These are phyloP conservation scores for Gypsophila paniculata DNA, from an alignment of 179 eudicot species.

Conservation along the genomic window DNA sequence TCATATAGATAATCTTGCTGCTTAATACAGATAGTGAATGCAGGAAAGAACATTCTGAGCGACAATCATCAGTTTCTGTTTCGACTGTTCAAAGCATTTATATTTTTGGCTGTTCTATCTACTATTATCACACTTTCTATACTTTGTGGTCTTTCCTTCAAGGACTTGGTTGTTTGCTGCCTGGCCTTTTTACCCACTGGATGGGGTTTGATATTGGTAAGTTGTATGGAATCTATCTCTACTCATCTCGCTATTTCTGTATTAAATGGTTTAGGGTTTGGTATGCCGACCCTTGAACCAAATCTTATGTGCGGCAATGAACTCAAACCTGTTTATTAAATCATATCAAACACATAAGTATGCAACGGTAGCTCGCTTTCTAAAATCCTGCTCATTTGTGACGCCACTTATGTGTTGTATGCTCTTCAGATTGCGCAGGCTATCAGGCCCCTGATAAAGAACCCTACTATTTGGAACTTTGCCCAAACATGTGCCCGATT, in stretches of 20 bases:
- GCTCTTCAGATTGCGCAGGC: conserved; percentile 64
- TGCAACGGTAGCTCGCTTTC: no score
- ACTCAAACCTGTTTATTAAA: no score
- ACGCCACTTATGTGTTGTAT: conserved; percentile 7
- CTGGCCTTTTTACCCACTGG: conserved; percentile 94
- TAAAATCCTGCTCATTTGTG: no score
- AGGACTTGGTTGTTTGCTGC: conserved; percentile 79
- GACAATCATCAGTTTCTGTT: conserved; percentile 69
- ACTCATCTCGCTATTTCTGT: no score
- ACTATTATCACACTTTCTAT: conserved; percentile 59
- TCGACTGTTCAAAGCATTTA: conserved; percentile 76
- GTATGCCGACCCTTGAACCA: no score
- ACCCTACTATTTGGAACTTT: conserved; percentile 69
- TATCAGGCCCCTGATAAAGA: conserved; percentile 54
- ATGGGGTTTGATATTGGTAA: conserved; percentile 92
- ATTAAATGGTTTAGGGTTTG: no score
- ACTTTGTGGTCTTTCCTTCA: conserved; percentile 59
- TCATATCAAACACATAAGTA: no score
- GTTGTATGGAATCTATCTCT: conserved; percentile 5
- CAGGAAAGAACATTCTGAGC: conserved; percentile 66
- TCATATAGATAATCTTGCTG: conserved; percentile 12
- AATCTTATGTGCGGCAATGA: no score
- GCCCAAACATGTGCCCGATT: conserved; percentile 65
- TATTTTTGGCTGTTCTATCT: conserved; percentile 65
- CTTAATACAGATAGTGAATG: conserved; percentile 52